Percentiles rank a stretch among this genome's conserved stretches.
These are phyloP conservation scores for Lentinula sp. DNA, from an alignment of 768 basidiomycete species.

Conservation along the genomic window DNA sequence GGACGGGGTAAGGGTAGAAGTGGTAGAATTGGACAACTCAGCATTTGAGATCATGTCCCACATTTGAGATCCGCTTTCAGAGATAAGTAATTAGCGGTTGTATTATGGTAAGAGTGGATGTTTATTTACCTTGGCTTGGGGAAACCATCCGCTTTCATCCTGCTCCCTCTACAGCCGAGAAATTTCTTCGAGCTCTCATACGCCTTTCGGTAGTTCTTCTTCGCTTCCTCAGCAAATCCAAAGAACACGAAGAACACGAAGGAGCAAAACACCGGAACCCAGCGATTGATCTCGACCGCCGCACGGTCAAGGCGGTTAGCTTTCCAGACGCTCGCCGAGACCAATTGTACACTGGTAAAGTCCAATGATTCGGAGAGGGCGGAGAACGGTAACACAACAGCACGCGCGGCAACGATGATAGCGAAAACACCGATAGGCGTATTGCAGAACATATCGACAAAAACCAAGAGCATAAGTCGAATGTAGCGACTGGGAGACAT, in stretches of 20 bases:
- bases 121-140: neutral
- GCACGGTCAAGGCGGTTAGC: conserved; percentile 5
- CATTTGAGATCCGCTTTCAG: neutral
- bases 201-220: conserved; percentile 2
- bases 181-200: neutral
- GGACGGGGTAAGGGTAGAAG: neutral
- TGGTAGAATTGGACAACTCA: neutral
- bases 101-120: no score
- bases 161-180: neutral
- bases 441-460: conserved; percentile 32
- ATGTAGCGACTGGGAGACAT: conserved; percentile 35
- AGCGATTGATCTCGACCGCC: conserved; percentile 30
- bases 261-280: conserved; percentile 29
- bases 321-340: conserved; percentile 37
- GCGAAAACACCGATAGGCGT: conserved; percentile 31
- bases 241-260: conserved; percentile 39
- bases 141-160: neutral
- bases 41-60: conserved; percentile 1
- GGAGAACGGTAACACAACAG: conserved; percentile 27
- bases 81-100: neutral
- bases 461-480: conserved; percentile 44
- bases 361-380: conserved; percentile 35
- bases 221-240: conserved; percentile 34
- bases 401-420: conserved; percentile 19
- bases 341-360: conserved; percentile 36